Percentiles rank a stretch among this genome's conserved stretches.
These are phyloP conservation scores for Rhipidocladum racemiflorum DNA, from an alignment of 176 grass and related monocot genomes.

Conservation along the genomic window DNA sequence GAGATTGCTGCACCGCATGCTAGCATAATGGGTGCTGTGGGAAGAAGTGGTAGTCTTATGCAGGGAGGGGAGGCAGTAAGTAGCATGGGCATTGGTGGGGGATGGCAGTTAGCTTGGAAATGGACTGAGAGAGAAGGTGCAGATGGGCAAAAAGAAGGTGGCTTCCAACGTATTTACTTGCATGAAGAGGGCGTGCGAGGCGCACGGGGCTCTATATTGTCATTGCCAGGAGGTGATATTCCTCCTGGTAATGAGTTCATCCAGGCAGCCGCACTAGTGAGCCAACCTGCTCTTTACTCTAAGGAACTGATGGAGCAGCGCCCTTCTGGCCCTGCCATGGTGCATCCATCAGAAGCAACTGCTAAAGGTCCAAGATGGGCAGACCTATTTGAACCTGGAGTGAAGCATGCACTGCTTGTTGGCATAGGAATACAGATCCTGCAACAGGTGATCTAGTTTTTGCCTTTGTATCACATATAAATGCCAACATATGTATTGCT, in stretches of 20 bases:
- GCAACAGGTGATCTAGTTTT: conserved; percentile 69
- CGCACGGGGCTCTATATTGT: conserved; percentile 72
- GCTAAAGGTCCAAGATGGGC: conserved; percentile 63
- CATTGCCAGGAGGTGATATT: conserved; percentile 58
- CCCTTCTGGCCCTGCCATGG: conserved; percentile 84
- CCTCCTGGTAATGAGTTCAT: conserved; percentile 70
- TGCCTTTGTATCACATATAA: background rate
- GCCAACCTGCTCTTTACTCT: conserved; percentile 77
- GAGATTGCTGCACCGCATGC: conserved; percentile 66
- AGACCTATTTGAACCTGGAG: conserved; percentile 86
- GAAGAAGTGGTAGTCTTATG: conserved; percentile 46
- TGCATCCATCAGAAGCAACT: conserved; percentile 70
- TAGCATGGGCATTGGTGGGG: conserved; percentile 96
- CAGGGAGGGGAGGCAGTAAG: conserved; percentile 64
- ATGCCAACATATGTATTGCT: background rate
- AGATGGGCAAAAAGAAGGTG: conserved; percentile 77
- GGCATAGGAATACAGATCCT: conserved; percentile 88
- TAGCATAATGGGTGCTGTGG: conserved; percentile 51
- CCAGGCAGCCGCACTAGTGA: conserved; percentile 94
- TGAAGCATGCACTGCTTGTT: conserved; percentile 77
- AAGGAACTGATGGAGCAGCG: conserved; percentile 71
- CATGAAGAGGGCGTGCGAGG: conserved; percentile 71
- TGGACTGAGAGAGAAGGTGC: conserved; percentile 83
- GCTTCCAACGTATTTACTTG: conserved; percentile 95
- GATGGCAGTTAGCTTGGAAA: conserved; percentile 98